Conservation (phyloP, 2,329 filamentous ascomycete genomes). For the Hypoxylon sp. region DNA sequence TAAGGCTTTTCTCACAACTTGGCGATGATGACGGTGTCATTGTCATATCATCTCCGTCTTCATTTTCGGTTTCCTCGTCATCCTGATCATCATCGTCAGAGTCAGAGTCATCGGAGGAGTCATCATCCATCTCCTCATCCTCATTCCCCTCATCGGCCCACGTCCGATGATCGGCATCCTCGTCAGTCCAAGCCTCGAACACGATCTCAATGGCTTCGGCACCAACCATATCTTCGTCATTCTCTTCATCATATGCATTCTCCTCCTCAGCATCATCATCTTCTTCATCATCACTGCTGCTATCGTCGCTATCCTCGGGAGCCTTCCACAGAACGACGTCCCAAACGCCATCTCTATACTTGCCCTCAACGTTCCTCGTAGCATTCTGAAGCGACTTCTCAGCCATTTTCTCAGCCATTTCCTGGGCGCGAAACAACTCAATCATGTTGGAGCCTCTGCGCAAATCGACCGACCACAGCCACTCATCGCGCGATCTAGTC, state of each 20-base stretch:
- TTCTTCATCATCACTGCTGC: background rate
- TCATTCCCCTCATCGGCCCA: conserved; percentile 1
- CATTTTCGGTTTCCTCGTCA: conserved; percentile 1
- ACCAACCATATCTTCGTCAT: background rate
- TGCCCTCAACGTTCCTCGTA: background rate
- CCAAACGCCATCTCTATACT: background rate
- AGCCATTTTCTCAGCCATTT: conserved; percentile 1
- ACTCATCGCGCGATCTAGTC: conserved; percentile 18
- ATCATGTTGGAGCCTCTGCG: conserved; percentile 11
- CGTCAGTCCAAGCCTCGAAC: background rate
- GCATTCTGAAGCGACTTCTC: background rate
- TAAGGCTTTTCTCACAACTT: background rate
- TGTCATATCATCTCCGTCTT: background rate
- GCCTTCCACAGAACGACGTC: background rate
- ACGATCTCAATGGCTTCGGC: background rate
- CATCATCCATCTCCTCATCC: background rate
- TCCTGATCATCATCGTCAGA: conserved; percentile 6
- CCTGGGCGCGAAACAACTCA: conserved; percentile 4
- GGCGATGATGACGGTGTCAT: conserved; percentile 7
- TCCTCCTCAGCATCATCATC: background rate
- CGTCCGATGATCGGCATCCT: background rate
- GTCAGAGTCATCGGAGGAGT: background rate
- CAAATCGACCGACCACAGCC: background rate
- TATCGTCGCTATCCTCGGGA: background rate
- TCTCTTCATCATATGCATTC: background rate